Base-by-base conservation (phyloP, 768 basidiomycete species). In the Hericium coralloides region DNA sequence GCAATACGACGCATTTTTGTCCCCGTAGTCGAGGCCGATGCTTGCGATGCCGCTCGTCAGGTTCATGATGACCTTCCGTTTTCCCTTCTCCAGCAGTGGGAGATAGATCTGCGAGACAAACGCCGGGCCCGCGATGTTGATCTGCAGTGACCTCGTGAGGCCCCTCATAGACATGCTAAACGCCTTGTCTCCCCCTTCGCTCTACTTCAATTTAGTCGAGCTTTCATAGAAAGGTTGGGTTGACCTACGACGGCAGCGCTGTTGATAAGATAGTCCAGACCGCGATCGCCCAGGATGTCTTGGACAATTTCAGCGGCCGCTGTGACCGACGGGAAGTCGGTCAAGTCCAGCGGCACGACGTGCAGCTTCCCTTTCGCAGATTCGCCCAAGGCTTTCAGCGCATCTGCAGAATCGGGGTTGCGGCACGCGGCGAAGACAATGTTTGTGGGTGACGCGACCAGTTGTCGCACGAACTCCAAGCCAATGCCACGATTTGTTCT, bases 211-310 rank as follows among this genome's bases (percentile, higher is more conserved):
- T 25, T 23, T 2, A 47, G 10, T 31, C 20, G 22, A 31, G 31
- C 31, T 6, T 5, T 31, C 31, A 0, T 6, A 5, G 31, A 9
- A 9, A 8, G 8, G 8, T 31, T 31, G 31, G 2, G 8, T 4
- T 7, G 31, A 65, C 73, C 51, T 55, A 73, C 72, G 37, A 73
- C 60, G 0, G 64, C 74, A 2, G 74, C 72, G 52, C 73, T 74
- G 64, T 74, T 76, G 56, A 73, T 58, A 20, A 76, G 64, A 52
- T 73, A 75, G 61, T 76, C 72, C 7, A 76, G 59, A 12, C 73
- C 72, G 2, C 51, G 26, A 38, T 60, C 61, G 3, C 62, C 67
- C 14, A 75, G 59, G 20, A 70, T 52, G 41, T 53, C 62, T 39
- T 61, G 65, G n/a, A 69, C 66, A 7, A 57, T 39, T 39, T 59